Evolutionary conservation across 2,329 filamentous ascomycete genomes (phyloP).

Genomic region (Metarhizium humberi): DNA sequence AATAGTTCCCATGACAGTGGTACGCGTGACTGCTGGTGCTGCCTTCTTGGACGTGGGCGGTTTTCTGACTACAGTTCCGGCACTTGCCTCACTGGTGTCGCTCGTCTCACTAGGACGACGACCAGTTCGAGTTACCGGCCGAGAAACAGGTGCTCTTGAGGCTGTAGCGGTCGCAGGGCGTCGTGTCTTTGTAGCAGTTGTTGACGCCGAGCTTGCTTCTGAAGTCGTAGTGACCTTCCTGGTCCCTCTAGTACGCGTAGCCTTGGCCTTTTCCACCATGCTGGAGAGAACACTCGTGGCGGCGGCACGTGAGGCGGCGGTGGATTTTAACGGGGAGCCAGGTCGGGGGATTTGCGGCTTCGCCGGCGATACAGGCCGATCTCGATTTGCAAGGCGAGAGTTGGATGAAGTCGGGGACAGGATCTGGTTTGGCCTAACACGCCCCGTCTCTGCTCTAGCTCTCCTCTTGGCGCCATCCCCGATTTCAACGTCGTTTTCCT

Average conservation of each 20-base stretch:
- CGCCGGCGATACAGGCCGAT: constrained; percentile 37
- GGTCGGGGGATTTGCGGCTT: constrained; percentile 51
- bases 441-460: constrained; percentile 32
- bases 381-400: constrained; percentile 50
- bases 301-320: constrained; percentile 28
- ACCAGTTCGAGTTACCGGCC: constrained; percentile 35
- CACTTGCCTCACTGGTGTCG: constrained; percentile 55
- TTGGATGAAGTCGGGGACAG: constrained; percentile 80
- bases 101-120: constrained; percentile 50
- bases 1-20: constrained; percentile 44
- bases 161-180: constrained; percentile 14
- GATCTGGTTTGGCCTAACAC: constrained; percentile 44
- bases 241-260: constrained; percentile 37
- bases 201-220: constrained; percentile 32
- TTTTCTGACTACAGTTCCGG: constrained; percentile 55
- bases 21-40: constrained; percentile 30
- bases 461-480: constrained; percentile 64
- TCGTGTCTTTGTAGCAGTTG: constrained; percentile 23
- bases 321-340: constrained; percentile 52
- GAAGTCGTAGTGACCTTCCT: constrained; percentile 38
- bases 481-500: constrained; percentile 60
- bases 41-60: constrained; percentile 25
- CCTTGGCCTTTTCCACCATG: constrained; percentile 53
- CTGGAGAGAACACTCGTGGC: constrained; percentile 40
- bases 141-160: constrained; percentile 22